Base-by-base conservation (phyloP, 2,329 filamentous ascomycete species). In the Colletotrichum tanaceti region DNA sequence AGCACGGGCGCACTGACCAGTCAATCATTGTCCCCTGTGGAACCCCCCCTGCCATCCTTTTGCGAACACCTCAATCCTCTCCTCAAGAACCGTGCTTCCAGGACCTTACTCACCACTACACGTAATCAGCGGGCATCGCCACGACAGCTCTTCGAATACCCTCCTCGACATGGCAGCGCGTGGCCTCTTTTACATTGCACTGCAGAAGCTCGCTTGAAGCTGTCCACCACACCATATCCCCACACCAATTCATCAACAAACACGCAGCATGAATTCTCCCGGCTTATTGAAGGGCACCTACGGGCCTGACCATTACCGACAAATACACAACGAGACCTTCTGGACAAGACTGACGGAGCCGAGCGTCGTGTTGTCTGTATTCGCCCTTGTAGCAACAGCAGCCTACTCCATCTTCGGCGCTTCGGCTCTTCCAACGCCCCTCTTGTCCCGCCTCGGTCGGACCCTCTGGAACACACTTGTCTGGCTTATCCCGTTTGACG, bases 391-490 rank as follows among this genome's bases (percentile, higher is more conserved):
- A 58, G 65, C 77, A 46, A 77, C 79, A 47, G 67, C 80, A 53
- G 49, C 76, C n/a, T 75, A 78, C 75, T 79, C 77, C 59, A 60
- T 76, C 35, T 76, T 78, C 74, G 76, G 75, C 70, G 74, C 78
- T 14, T 74, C 79, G 14, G 70, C 74, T 20, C 74, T 78, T 5
- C 63, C 80, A 9, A 73, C 76, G 47, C 73, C 72, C 14, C 71
- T 74, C 5, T 53, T 77, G 49, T 72, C 70, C 54, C 70, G 76
- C 22, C 49, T 77, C 16, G 74, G 72, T 65, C 80, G 84, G 72
- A 75, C 89, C 60, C 74, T 89, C 44, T 92, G 90, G 90, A 86
- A 91, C 78, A 76, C 77, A 32, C 69, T 91, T 38, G 85, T 93
- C 63, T 82, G 83, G 71, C 58, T 86, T 39, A 84, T 85, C 16